Evolutionary conservation across 805 yeast genomes (phyloP).

Genomic region (Yamadazyma akitaensis): DNA sequence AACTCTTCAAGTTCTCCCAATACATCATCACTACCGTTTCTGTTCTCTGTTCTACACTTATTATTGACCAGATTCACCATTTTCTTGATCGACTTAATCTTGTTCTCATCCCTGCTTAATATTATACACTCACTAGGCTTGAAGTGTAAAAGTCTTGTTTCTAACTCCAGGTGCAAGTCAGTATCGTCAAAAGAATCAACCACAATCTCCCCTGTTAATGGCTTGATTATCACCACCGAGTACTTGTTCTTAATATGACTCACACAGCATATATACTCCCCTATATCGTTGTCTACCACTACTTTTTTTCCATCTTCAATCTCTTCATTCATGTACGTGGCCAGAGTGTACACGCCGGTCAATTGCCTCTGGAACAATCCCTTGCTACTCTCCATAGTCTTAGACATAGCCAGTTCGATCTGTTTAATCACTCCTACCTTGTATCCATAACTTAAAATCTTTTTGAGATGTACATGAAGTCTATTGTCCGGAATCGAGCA

Average conservation of each 20-base stretch:
- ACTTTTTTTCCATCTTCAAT: slow-evolving; percentile 14
- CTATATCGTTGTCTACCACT: slow-evolving; percentile 23
- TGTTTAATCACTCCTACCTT: slow-evolving; percentile 90
- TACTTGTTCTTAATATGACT: slow-evolving; percentile 22
- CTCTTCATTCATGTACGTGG: slow-evolving; percentile 74
- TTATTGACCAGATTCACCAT: slow-evolving; percentile 15
- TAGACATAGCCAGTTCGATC: slow-evolving; percentile 73
- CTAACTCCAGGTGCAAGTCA: slow-evolving; percentile 55
- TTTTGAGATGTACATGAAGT: slow-evolving; percentile 70
- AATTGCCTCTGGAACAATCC: slow-evolving; percentile 65
- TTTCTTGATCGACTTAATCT: slow-evolving; percentile 21
- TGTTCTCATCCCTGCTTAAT: slow-evolving; percentile 11
- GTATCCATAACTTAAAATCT: slow-evolving; percentile 65
- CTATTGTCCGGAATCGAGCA: slow-evolving; percentile 81
- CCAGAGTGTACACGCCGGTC: slow-evolving; percentile 72
- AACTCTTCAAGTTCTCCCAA: neutral
- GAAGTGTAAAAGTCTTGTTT: slow-evolving; percentile 69
- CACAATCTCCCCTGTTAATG: slow-evolving; percentile 70
- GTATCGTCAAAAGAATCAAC: slow-evolving; percentile 70
- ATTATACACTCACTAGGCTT: slow-evolving; percentile 68
- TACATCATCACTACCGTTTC: slow-evolving; percentile 9
- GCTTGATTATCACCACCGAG: slow-evolving; percentile 62
- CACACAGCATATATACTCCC: slow-evolving; percentile 48
- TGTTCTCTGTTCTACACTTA: slow-evolving; percentile 7
- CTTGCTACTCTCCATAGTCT: slow-evolving; percentile 48